Percentiles rank a stretch among this genome's conserved stretches.
phyloP scores from a whole-genome alignment of 2,329 filamentous ascomycete genomes.

The Scedosporium aurantiacum region DNA sequence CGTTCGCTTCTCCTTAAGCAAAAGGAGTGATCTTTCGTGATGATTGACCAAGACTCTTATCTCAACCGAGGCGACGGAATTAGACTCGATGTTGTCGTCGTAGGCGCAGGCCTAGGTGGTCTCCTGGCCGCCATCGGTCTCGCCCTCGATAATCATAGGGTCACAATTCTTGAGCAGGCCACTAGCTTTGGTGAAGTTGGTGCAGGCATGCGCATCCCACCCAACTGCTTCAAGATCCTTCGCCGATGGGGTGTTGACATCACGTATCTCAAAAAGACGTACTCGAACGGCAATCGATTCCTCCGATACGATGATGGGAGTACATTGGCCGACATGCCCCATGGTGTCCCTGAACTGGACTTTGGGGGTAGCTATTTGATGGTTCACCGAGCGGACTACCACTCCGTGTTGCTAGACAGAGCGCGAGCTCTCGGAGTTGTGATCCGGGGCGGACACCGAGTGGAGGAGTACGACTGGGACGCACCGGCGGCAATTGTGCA shows the following conservation, averaged over 20 bases:
- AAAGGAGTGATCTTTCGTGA: no score
- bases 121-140: conserved; percentile 10
- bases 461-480: conserved; percentile 1
- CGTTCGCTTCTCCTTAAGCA: no score
- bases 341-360: conserved; percentile 10
- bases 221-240: conserved; percentile 9
- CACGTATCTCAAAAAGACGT: conserved; percentile 9
- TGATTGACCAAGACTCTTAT: no score
- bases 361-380: conserved; percentile 9
- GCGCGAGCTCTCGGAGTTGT: background rate
- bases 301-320: conserved; percentile 8
- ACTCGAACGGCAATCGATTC: conserved; percentile 11
- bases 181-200: conserved; percentile 11
- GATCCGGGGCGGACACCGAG: background rate
- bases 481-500: background rate
- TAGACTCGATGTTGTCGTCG: conserved; percentile 9
- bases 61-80: background rate
- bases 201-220: conserved; percentile 12
- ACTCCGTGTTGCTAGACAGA: conserved; percentile 7
- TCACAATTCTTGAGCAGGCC: conserved; percentile 10
- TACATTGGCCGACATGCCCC: conserved; percentile 7
- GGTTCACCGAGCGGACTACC: conserved; percentile 8
- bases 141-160: conserved; percentile 8
- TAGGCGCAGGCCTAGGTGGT: conserved; percentile 11
- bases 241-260: conserved; percentile 12